Base-by-base conservation (phyloP, 306 rosid genomes). In the Mimosa pudica region DNA sequence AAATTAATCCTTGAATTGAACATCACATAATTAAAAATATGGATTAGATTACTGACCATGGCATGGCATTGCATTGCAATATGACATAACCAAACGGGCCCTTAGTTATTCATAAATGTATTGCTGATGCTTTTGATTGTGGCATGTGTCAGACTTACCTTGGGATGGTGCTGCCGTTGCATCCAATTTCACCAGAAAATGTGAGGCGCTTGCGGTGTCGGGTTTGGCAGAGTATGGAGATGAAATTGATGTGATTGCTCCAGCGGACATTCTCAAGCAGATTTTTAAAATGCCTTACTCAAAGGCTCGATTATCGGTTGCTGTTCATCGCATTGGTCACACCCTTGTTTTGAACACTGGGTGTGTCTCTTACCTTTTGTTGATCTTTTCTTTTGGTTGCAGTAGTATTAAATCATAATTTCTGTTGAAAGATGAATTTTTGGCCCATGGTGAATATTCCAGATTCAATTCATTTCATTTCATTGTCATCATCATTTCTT, bases 211-310 rank as follows among this genome's bases (percentile, higher is more conserved):
- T 62, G 98, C 97, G 18, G 92, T 94, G 47, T 88, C 94, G 79
- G 98, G 98, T 35, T 76, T 94, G 87, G 98, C 84, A 62, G 97
- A 94, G 52, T 91, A 94, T 83, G 98, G 98, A 41, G 97, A 94
- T 83, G 98, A 91, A 84, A 88, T 94, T 65, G 98, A 94, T 77
- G 97, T 94, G 64, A 92, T 94, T 86, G 95, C 97, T 76, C 97
- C 98, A 32, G 87, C 89, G 60, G 97, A 94, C 83, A 88, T 92
- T 85, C 88, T 94, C 86, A 94, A 94, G 93, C 98, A 89, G 87
- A 94, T 94, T 65, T 94, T 94, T 84, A 94, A 91, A 86, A 94
- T 94, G 88, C 97, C 98, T 13, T 94, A 94, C 85, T 90, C 98
- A 12, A 94, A 92, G 89, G 97, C 97, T 78, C 95, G 97, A 20